phyloP scores from a whole-genome alignment of 192 early-diverging fungal species.

The Coemansia sp. region DNA sequence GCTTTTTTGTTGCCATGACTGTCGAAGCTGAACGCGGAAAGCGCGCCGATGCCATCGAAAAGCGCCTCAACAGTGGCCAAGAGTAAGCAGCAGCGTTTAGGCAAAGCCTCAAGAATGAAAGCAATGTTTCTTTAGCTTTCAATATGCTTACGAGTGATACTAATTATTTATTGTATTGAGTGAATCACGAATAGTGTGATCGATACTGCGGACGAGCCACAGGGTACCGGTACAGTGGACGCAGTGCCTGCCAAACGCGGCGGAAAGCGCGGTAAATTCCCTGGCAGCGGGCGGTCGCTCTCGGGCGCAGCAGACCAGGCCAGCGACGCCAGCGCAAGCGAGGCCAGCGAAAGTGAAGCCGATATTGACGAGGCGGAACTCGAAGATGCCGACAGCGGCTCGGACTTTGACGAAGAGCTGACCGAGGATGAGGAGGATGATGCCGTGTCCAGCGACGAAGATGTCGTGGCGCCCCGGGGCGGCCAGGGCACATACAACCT shows the following conservation, averaged over 20 bases:
- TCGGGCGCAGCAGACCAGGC: constrained; percentile 10
- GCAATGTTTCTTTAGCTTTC: too few relatives aligned
- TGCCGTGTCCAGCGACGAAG: constrained; percentile 19
- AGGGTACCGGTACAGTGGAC: background rate
- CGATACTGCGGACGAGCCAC: background rate
- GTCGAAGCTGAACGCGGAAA: constrained; percentile 18
- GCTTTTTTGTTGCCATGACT: constrained; percentile 15
- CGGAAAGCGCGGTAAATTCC: constrained; percentile 30
- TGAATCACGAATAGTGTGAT: background rate
- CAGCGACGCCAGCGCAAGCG: constrained; percentile 21
- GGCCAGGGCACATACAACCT: constrained; percentile 43
- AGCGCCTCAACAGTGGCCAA: constrained; percentile 13
- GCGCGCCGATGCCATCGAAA: constrained; percentile 29
- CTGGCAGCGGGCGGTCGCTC: constrained; percentile 30
- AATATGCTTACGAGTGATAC: too few relatives aligned
- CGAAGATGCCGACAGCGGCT: constrained; percentile 24
- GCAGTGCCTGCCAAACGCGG: constrained; percentile 22
- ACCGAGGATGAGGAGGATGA: constrained; percentile 25
- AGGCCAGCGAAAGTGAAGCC: constrained; percentile 32
- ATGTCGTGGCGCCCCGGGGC: constrained; percentile 21
- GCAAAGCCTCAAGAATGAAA: too few relatives aligned
- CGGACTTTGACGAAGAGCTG: constrained; percentile 13
- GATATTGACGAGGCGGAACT: constrained; percentile 36
- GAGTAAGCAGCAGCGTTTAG: constrained; percentile 7
- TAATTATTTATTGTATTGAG: background rate